Evolutionary conservation across 192 early-diverging fungal genomes (phyloP).

Genomic region (Entomortierella beljakovae): DNA sequence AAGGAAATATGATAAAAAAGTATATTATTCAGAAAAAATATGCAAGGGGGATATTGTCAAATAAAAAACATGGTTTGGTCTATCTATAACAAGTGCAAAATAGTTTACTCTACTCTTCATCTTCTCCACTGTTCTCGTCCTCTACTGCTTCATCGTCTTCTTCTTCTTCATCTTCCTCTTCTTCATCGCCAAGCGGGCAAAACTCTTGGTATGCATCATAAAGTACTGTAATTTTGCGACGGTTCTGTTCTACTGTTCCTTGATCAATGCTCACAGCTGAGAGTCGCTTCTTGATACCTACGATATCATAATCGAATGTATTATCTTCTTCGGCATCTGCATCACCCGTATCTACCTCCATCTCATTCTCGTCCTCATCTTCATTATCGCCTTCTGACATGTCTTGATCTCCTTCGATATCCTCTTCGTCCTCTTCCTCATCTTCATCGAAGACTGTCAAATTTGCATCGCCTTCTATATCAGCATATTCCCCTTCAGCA

Average conservation of each 20-base stretch:
- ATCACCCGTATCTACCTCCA: conserved; percentile 28
- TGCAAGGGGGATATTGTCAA: neutral
- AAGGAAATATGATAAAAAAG: conserved; percentile 6
- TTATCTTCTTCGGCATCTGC: conserved; percentile 44
- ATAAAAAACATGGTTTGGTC: neutral
- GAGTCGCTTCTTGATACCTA: conserved; percentile 46
- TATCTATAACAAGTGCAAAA: neutral
- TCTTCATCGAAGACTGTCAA: conserved; percentile 39
- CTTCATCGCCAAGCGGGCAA: conserved; percentile 43
- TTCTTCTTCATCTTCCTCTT: conserved; percentile 25
- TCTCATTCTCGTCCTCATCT: conserved; percentile 42
- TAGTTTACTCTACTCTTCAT: neutral
- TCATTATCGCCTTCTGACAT: conserved; percentile 51
- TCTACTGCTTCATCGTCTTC: conserved; percentile 14
- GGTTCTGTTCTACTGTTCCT: conserved; percentile 44
- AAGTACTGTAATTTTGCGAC: conserved; percentile 36
- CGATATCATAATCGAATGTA: conserved; percentile 49
- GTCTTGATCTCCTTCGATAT: conserved; percentile 38
- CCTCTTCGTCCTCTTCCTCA: conserved; percentile 12
- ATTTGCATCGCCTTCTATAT: conserved; percentile 40
- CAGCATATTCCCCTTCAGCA: conserved; percentile 49
- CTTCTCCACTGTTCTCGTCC: conserved; percentile 14
- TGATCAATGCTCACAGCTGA: conserved; percentile 10
- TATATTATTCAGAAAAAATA: conserved; percentile 9
- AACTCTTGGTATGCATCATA: conserved; percentile 48